Conservation (phyloP, 139 green algal species). For the Trebouxia sp. region DNA sequence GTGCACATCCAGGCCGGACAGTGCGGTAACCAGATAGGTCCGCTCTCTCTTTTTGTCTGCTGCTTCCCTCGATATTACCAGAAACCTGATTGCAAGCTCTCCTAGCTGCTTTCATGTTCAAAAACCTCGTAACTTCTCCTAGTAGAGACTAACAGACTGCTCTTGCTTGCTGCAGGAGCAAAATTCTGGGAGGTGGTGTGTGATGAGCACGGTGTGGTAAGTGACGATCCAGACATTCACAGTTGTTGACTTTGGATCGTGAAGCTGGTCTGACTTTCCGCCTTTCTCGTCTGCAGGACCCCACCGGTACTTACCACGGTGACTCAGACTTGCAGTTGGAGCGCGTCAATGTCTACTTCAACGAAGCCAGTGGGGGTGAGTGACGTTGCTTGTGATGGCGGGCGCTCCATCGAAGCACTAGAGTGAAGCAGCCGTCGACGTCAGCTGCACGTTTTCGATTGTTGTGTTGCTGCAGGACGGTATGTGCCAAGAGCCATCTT, state of each 20-base stretch:
- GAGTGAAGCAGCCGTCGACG: background rate
- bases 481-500: constrained; percentile 94
- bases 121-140: too few relatives aligned
- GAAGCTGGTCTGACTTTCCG: background rate
- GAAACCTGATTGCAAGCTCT: background rate
- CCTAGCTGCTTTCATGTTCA: too few relatives aligned
- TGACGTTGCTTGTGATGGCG: constrained; percentile 19
- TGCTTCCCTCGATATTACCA: constrained; percentile 5
- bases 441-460: background rate
- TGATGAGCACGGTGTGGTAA: constrained; percentile 78
- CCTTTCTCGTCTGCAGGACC: constrained; percentile 46
- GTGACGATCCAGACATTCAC: constrained; percentile 25
- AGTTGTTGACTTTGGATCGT: constrained; percentile 21
- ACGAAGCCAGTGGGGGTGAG: constrained; percentile 80
- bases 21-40: constrained; percentile 88
- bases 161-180: constrained; percentile 38
- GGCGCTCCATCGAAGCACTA: constrained; percentile 4
- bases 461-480: constrained; percentile 66
- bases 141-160: background rate
- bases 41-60: background rate
- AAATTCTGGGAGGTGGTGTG: constrained; percentile 85
- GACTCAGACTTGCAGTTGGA: constrained; percentile 94
- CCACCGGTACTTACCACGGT: constrained; percentile 74
- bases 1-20: constrained; percentile 56
- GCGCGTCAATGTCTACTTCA: constrained; percentile 98